A percentile compares a stretch with the other conserved stretches of the same genome.
Evolutionary conservation across 1,139 yeast species (phyloP).

Genomic region (Yamadazyma buinensis): DNA sequence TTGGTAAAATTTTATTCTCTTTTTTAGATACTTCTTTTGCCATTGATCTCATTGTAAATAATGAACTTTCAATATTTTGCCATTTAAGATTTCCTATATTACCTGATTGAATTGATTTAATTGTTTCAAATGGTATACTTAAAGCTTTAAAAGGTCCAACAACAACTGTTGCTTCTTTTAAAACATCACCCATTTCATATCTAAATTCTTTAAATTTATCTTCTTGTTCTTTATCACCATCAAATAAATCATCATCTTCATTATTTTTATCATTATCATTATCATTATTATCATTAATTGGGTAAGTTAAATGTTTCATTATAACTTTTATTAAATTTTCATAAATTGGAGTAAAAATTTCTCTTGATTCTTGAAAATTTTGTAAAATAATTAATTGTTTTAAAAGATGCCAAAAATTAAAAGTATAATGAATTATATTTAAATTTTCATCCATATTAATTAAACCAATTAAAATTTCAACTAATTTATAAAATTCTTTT

Average conservation of each 20-base stretch:
- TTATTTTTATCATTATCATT: neutral
- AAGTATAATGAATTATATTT: constrained; percentile 86
- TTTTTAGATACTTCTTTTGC: constrained; percentile 79
- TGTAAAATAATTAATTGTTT: constrained; percentile 68
- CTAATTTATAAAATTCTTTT: constrained; percentile 60
- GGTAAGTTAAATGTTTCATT: constrained; percentile 73
- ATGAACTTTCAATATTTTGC: constrained; percentile 89
- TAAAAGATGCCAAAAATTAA: constrained; percentile 85
- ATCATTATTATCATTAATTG: constrained; percentile 38
- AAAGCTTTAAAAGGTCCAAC: constrained; percentile 75
- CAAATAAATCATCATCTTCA: constrained; percentile 41
- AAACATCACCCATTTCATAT: constrained; percentile 94
- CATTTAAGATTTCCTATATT: constrained; percentile 38
- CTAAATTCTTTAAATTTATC: constrained; percentile 92
- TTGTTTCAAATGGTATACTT: constrained; percentile 53
- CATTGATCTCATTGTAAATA: constrained; percentile 90
- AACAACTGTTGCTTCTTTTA: constrained; percentile 91
- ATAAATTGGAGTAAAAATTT: constrained; percentile 58
- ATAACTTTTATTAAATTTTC: constrained; percentile 62
- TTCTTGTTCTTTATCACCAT: constrained; percentile 73
- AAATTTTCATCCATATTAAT: constrained; percentile 68
- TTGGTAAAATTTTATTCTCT: constrained; percentile 71
- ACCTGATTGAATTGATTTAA: constrained; percentile 35
- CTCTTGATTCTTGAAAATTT: constrained; percentile 58
- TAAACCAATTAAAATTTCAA: constrained; percentile 66